These are phyloP conservation scores for Echria macrotheca DNA, from an alignment of 495 filamentous ascomycete species.

Conservation along the genomic window DNA sequence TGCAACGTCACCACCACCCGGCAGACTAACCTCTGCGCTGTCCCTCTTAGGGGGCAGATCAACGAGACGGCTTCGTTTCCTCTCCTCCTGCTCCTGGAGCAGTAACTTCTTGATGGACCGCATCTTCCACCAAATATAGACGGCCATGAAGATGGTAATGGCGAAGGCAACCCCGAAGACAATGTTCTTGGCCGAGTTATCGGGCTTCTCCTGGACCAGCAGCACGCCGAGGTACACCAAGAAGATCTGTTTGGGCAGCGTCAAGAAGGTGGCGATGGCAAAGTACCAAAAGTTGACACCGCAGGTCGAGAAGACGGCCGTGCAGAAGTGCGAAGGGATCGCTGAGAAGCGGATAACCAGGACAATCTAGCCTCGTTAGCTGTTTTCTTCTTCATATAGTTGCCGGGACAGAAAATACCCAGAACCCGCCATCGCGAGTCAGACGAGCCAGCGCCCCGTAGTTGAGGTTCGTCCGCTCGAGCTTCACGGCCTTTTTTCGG, in stretches of 20 bases:
- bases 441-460: slow-evolving; percentile 27
- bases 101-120: slow-evolving; percentile 23
- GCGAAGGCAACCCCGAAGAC: slow-evolving; percentile 21
- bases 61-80: background rate
- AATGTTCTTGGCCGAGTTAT: slow-evolving; percentile 24
- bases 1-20: background rate
- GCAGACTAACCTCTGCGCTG: background rate
- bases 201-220: slow-evolving; percentile 15
- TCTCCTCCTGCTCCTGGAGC: slow-evolving; percentile 23
- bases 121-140: slow-evolving; percentile 26
- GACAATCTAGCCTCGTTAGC: slow-evolving; percentile 16
- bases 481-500: slow-evolving; percentile 20
- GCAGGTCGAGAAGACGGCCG: slow-evolving; percentile 32
- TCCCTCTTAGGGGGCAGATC: background rate
- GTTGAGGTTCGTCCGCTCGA: slow-evolving; percentile 27
- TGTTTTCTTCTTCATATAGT: too few relatives aligned
- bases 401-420: too few relatives aligned
- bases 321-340: slow-evolving; percentile 30
- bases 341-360: slow-evolving; percentile 30
- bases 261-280: slow-evolving; percentile 27
- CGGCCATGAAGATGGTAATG: slow-evolving; percentile 22
- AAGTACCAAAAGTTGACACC: slow-evolving; percentile 30
- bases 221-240: slow-evolving; percentile 32
- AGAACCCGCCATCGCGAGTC: slow-evolving; percentile 26
- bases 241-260: slow-evolving; percentile 31